Base-by-base conservation (phyloP, 768 basidiomycete species). In the Boletus sensibilis region DNA sequence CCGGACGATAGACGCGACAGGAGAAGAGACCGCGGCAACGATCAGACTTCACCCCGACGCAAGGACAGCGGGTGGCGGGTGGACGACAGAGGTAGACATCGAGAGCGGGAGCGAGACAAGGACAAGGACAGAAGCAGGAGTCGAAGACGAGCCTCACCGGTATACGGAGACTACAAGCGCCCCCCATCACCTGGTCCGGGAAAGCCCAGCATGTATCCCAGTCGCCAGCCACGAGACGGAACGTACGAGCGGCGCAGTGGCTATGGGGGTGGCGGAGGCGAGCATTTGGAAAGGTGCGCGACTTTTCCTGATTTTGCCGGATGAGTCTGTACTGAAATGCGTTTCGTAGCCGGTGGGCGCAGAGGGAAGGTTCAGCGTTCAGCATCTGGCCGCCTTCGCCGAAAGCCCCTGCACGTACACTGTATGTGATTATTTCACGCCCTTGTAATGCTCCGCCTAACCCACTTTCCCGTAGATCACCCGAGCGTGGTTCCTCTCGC, bases 361-460 rank as follows among this genome's bases (percentile, higher is more conserved):
- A 92, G 67, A 78, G 92, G 46, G 84, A 84, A 61, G 76, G 63
- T 5, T 81, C 73, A 10, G 78, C 76, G 6, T 69, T 84, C 2
- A 79, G 80, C 61, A 78, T 92, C n/a, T 94, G 92, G 92, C 92
- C 92, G 2, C 72, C 84, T 4, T 94, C 92, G 3, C 92, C 92
- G 0, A 87, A 86, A 60, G 82, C 78, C 11, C 83, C 84, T 52
- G 74, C 80, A 37, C 82, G 89, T 37, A 70, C 72, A 44, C 59
- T 82, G 83, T 89, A 72, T 31, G 85, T 76, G 3, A 25, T 42
- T 7, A 21, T 39, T 55, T 25, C 25, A 13, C 5, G 0, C 10
- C 7, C 3, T 27, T 34, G n/a, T 6, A 39, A 27, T 25, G 50
- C 8, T 14, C 21, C 12, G 20, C 20, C 16, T 46, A 42, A 63